Conservation (phyloP, 768 basidiomycete genomes). For the Kwoniella europaea region DNA sequence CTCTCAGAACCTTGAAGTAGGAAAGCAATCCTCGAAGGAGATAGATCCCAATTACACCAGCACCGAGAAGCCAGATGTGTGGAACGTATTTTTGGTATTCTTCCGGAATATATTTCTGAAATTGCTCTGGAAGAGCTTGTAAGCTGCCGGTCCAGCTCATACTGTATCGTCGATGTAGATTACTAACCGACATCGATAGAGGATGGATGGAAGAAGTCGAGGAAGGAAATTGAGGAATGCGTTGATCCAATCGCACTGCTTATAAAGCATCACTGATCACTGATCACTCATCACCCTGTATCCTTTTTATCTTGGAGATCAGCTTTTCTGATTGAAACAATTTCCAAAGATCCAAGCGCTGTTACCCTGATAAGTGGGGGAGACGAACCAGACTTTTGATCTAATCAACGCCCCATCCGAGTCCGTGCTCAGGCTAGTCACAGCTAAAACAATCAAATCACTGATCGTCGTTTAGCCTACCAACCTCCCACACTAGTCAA, state of each 20-base stretch:
- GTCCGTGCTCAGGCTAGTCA: background rate
- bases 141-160: conserved; percentile 5
- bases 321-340: background rate
- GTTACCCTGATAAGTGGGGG: background rate
- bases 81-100: conserved; percentile 2
- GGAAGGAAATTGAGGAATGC: background rate
- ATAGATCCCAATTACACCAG: background rate
- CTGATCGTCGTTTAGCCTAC: background rate
- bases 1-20: conserved; percentile 11
- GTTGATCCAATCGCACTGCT: conserved; percentile 8
- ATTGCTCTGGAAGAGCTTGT: conserved; percentile 4
- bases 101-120: conserved; percentile 2
- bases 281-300: background rate
- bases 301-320: background rate
- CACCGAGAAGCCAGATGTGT: conserved; percentile 3
- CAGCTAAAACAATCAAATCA: background rate
- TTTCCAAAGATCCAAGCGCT: background rate
- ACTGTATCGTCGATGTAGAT: background rate
- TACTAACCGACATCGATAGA: background rate
- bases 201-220: background rate
- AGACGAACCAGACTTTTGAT: background rate
- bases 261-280: conserved; percentile 1
- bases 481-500: too few relatives aligned
- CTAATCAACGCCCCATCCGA: background rate
- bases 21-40: conserved; percentile 5